phyloP scores from a whole-genome alignment of 1,139 yeast genomes.

The Suzukiozyma palmioleophila region DNA sequence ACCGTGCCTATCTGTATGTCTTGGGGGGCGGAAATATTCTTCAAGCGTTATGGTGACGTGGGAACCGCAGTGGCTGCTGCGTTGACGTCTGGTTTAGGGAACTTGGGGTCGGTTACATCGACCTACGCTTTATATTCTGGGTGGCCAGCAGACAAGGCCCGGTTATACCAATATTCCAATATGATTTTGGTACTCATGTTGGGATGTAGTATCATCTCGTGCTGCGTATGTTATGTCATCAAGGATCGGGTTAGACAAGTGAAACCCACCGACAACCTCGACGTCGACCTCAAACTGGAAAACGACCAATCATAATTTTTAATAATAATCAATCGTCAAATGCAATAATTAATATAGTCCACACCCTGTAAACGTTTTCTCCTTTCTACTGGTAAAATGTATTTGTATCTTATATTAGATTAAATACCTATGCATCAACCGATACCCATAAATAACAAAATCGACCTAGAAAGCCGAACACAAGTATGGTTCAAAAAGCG shows the following conservation, averaged over 20 bases:
- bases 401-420: constrained; percentile 16
- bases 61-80: constrained; percentile 85
- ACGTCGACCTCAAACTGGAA: neutral
- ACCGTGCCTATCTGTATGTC: constrained; percentile 90
- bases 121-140: constrained; percentile 83
- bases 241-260: constrained; percentile 19
- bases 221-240: constrained; percentile 32
- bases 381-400: constrained; percentile 46
- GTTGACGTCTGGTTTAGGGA: constrained; percentile 79
- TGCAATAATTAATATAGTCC: constrained; percentile 7
- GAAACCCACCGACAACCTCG: neutral
- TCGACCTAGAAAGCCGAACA: too few relatives aligned
- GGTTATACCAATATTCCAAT: constrained; percentile 65
- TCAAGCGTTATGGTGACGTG: constrained; percentile 69
- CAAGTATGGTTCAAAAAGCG: too few relatives aligned
- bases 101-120: constrained; percentile 79
- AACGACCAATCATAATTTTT: neutral
- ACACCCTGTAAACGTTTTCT: constrained; percentile 15
- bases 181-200: constrained; percentile 80
- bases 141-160: constrained; percentile 72
- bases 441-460: constrained; percentile 1
- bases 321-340: constrained; percentile 1
- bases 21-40: constrained; percentile 77
- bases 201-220: constrained; percentile 61
- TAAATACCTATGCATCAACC: constrained; percentile 1